Conservation (phyloP, 257 asterid genomes). For the Ballota nigra region DNA sequence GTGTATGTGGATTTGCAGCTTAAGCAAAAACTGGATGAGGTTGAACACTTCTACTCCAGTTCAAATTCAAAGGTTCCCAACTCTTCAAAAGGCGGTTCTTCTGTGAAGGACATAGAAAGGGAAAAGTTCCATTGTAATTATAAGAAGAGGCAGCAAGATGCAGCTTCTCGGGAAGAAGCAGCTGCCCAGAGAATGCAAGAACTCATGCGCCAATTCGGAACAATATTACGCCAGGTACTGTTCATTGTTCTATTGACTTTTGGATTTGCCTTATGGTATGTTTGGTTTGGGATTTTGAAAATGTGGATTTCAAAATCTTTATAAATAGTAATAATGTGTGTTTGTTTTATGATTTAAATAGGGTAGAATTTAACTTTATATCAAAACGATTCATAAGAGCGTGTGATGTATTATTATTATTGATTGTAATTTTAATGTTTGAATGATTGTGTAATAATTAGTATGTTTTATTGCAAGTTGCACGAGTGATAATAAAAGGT, state of each 20-base stretch:
- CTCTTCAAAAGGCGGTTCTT: conserved; percentile 47
- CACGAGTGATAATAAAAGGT: too few species aligned
- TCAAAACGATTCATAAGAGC: too few species aligned
- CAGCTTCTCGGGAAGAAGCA: conserved; percentile 64
- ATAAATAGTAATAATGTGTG: too few species aligned
- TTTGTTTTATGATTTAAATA: too few species aligned
- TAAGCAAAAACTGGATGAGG: conserved; percentile 60
- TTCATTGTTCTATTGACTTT: conserved; percentile 4
- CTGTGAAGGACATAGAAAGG: conserved; percentile 56
- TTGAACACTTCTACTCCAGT: conserved; percentile 71
- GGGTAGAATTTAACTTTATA: too few species aligned
- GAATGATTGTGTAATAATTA: too few species aligned
- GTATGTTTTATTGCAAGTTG: too few species aligned
- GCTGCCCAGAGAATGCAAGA: conserved; percentile 86
- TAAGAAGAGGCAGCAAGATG: conserved; percentile 69
- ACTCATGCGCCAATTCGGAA: conserved; percentile 68
- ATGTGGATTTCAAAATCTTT: too few species aligned
- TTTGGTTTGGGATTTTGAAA: too few species aligned
- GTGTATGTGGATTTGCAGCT: conserved; percentile 42
- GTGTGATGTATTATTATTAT: too few species aligned
- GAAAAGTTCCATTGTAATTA: conserved; percentile 47
- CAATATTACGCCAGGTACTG: conserved; percentile 57
- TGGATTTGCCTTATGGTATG: not conserved
- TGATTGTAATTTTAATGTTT: too few species aligned
- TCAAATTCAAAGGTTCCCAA: conserved; percentile 44